A percentile compares a stretch with the other conserved stretches of the same genome.
Conservation (phyloP, 495 filamentous ascomycete species). For the Neurospora sp. region DNA sequence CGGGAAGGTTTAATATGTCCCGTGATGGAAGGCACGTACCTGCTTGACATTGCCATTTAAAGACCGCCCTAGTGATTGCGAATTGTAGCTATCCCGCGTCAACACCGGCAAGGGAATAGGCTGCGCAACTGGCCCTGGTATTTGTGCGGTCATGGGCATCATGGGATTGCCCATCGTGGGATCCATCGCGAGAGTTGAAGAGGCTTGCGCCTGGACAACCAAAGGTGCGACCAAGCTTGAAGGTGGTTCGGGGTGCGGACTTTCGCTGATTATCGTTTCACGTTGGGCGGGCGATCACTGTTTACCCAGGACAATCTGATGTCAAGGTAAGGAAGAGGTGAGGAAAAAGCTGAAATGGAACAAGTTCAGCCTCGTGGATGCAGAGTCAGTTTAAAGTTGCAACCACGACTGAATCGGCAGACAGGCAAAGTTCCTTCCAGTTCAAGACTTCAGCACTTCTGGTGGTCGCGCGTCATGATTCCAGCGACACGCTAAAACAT, state of each 20-base stretch:
- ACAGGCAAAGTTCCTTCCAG: not conserved
- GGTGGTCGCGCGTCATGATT: slow-evolving; percentile 1
- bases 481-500: not conserved
- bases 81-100: slow-evolving; percentile 29
- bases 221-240: not conserved
- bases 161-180: not conserved
- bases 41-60: slow-evolving; percentile 36
- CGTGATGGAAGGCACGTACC: slow-evolving; percentile 22
- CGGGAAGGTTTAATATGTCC: slow-evolving; percentile 2
- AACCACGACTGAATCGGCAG: not conserved
- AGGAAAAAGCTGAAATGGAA: not conserved
- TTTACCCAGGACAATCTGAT: not conserved
- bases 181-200: not conserved
- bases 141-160: not conserved
- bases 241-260: not conserved
- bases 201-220: not conserved
- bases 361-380: not conserved
- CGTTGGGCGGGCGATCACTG: not conserved
- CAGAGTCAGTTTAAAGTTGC: not conserved
- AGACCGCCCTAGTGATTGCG: slow-evolving; percentile 32
- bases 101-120: not conserved
- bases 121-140: slow-evolving; percentile 4
- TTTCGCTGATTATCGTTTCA: not conserved
- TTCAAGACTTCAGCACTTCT: not conserved
- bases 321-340: not conserved